Evolutionary conservation across 2,329 filamentous ascomycete species (phyloP), one percentile per base, ranked within the genome.

Genomic region (Hypoxylon sp.): DNA sequence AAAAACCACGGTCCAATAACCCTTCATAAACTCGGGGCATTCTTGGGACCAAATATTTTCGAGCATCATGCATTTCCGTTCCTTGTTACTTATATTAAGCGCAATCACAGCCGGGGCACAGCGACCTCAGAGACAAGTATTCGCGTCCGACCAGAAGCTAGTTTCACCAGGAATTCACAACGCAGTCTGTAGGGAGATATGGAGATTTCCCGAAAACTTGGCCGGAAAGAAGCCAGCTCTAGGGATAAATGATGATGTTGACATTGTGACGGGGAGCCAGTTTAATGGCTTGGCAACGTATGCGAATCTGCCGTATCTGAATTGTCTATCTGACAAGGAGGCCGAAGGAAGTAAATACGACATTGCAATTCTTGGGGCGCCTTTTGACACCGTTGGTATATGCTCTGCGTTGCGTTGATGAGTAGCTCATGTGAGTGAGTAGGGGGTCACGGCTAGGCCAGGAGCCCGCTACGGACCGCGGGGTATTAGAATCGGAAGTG

Each of bases 221-320:
- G 43, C 63, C 1, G 55, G 60, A 5, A 74, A 75, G 45, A 70
- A 60, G 43, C 60, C 73, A 5, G 49, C 75, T 5, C 51, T 58
- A n/a, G 57, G 45, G 3, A 9, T 60, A 4, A 68, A 77, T 25
- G 76, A 80, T 43, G 75, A 80, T 34, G 69, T 82, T 13, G 79
- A 84, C 52, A 80, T 84, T 21, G 65, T 79, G 6, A 79, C 76
- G 13, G 80, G 79, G 13, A 83, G 80, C 57, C 80, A 82, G 63
- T 81, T 83, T 71, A 75, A 77, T 38, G 90, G 91, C 41, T 86
- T 93, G 56, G 86, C 85, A 52, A 90, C 87, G 50, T 91, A 90
- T 74, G 89, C 86, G 21, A 88, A 89, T 74, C 78, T 90, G 52
- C 84, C 85, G 57, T 85, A 90, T 64, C 81, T 87, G 45, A 88